phyloP scores from a whole-genome alignment of 352 stramenopile species.

The Phytophthora sansomeana region DNA sequence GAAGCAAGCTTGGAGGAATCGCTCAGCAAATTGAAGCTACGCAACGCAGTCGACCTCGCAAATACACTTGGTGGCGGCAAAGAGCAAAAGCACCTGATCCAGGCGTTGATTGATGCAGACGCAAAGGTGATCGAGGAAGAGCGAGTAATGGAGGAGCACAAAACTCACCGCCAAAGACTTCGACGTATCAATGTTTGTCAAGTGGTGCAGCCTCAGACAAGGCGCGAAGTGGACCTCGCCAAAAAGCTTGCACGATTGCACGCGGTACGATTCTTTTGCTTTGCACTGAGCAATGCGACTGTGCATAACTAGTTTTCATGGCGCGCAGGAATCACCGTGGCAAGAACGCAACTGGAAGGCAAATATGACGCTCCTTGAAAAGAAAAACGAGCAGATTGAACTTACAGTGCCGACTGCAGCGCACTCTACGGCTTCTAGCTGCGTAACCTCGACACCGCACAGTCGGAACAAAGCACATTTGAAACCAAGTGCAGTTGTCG shows the following conservation, averaged over 20 bases:
- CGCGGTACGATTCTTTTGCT: constrained; percentile 9
- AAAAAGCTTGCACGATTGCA: constrained; percentile 26
- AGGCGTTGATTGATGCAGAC: constrained; percentile 75
- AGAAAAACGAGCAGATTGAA: constrained; percentile 13
- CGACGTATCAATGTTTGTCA: constrained; percentile 49
- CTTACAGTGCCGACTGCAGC: not conserved
- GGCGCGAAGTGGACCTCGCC: constrained; percentile 13
- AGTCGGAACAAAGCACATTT: not conserved
- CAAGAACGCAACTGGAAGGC: constrained; percentile 74
- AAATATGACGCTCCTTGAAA: constrained; percentile 27
- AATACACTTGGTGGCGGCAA: constrained; percentile 58
- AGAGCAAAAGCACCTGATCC: constrained; percentile 72
- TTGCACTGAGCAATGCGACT: not conserved
- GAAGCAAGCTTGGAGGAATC: constrained; percentile 63
- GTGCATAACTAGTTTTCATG: not conserved
- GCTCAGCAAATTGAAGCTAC: constrained; percentile 71
- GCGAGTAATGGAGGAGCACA: constrained; percentile 60
- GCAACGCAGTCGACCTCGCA: constrained; percentile 74
- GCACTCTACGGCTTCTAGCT: not conserved
- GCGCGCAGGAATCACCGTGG: constrained; percentile 65
- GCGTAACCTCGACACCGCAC: not conserved
- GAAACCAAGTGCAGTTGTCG: not conserved
- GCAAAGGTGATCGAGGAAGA: constrained; percentile 75
- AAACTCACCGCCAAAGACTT: constrained; percentile 64
- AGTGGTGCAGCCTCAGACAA: constrained; percentile 17